Percentiles rank a stretch among this genome's conserved stretches.
phyloP scores from a whole-genome alignment of 495 filamentous ascomycete genomes.

The Pseudomonodictys pantanalensis region DNA sequence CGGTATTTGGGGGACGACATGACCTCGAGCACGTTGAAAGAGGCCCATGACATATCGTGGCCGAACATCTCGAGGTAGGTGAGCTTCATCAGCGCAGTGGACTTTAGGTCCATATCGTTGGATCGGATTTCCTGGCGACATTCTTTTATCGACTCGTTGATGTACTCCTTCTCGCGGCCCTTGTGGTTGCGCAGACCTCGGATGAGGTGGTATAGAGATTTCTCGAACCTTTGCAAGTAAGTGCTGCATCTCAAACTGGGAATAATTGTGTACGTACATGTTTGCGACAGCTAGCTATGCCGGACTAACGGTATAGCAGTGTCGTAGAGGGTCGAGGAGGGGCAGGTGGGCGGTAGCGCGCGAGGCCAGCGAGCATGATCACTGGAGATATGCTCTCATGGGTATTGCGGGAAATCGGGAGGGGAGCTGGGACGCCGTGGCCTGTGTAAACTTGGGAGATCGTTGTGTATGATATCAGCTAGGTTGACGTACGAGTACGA shows the following conservation, averaged over 20 bases:
- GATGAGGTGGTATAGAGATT: conserved; percentile 98
- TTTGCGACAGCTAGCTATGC: conserved; percentile 14
- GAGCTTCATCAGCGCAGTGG: conserved; percentile 89
- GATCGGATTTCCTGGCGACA: conserved; percentile 85
- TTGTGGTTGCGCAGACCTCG: conserved; percentile 91
- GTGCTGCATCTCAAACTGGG: background rate
- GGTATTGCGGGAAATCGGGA: background rate
- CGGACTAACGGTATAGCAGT: too few species aligned
- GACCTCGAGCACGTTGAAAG: conserved; percentile 96
- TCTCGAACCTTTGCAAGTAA: conserved; percentile 78
- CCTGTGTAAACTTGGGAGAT: background rate
- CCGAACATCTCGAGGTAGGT: conserved; percentile 99
- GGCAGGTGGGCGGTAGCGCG: conserved; percentile 22
- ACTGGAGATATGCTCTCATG: conserved; percentile 11
- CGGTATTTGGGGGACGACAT: conserved; percentile 94
- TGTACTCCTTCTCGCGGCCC: conserved; percentile 89
- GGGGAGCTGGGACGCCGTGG: background rate
- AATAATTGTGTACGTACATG: conserved; percentile 16
- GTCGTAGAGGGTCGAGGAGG: conserved; percentile 21
- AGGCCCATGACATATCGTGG: conserved; percentile 99
- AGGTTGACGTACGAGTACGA: too few species aligned
- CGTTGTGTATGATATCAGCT: background rate
- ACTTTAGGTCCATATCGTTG: conserved; percentile 95
- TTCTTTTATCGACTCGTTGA: conserved; percentile 86
- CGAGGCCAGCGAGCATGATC: conserved; percentile 27